A percentile compares a stretch with the other conserved stretches of the same genome.
Conservation (phyloP, 495 filamentous ascomycete species). For the Lepraria neglecta region DNA sequence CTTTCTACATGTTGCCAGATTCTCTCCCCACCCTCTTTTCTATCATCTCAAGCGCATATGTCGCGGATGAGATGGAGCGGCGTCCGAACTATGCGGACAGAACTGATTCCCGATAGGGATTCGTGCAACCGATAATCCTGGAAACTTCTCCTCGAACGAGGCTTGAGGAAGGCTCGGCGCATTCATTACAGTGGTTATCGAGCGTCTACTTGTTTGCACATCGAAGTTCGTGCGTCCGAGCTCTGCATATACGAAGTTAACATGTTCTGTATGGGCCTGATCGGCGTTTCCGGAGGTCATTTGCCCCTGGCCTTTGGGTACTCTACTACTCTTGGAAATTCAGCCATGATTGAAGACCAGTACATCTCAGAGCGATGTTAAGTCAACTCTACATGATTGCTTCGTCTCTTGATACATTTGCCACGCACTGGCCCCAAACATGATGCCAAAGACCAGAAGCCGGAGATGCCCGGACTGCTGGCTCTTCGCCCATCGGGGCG, state of each 20-base stretch:
- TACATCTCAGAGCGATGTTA: too few species aligned
- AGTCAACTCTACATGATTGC: too few species aligned
- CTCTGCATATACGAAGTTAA: not conserved
- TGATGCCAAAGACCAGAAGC: too few species aligned
- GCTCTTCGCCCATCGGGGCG: too few species aligned
- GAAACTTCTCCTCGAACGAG: not conserved
- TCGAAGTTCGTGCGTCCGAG: conserved; percentile 3
- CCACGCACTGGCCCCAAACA: too few species aligned
- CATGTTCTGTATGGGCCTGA: not conserved
- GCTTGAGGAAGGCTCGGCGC: not conserved
- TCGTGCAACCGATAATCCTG: not conserved
- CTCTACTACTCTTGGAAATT: too few species aligned
- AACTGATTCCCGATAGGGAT: not conserved
- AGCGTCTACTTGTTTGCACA: not conserved
- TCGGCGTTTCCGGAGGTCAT: too few species aligned
- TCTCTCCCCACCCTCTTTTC: not conserved
- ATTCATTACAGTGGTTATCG: not conserved
- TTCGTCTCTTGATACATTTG: too few species aligned
- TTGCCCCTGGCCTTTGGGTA: not conserved
- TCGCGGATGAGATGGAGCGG: not conserved
- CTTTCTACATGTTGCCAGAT: not conserved
- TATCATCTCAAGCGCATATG: not conserved
- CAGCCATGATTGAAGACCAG: too few species aligned
- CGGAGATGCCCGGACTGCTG: too few species aligned
- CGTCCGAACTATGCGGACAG: not conserved